Base-by-base conservation (phyloP, 2,329 filamentous ascomycete species). In the Calonectria leucothoes region DNA sequence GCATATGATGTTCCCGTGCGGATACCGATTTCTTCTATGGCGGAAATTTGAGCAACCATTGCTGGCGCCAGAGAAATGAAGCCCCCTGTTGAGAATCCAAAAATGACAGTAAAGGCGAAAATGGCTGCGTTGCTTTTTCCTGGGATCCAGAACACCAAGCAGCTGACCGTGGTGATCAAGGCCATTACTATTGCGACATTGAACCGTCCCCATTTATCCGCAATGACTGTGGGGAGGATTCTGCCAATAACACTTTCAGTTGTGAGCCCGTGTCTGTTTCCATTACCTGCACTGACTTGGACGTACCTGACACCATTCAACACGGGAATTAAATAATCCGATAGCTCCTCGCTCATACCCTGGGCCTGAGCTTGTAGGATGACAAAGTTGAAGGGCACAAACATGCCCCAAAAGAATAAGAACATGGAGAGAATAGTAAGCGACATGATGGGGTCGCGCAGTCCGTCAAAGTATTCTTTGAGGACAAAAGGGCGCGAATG, bases 1-100 rank as follows among this genome's bases (percentile, higher is more conserved):
- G 57, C 55, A 17, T 63, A 69, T 1, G 57, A 51, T 3, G 57
- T 69, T 20, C 67, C 45, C 2, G 67, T 69, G 20, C 67, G 67
- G 6, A 69, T 48, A 1, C 67, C 67, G 8, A 69, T 69, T 23
- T 69, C 39, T 20, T 49, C 33, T 25, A 69, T 69, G 12, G 35
- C 45, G 2, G 42, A 52, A 49, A 69, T 69, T 23, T 92, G 89
- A 2, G 82, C 83, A 8, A 86, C 78, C 2, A 87, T 81, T 1
- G 84, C 82, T 14, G 81, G 81, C n/a, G 84, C 80, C 6, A 87
- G 77, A 17, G 84, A 83, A 23, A 86, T 80, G 65, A 84, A 86
- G 23, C 84, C 85, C 27, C 85, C 85, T 0, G 84, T 86, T 64
- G 79, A 83, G 81, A 85, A 85, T 48, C 86, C 86, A 55, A 85